Evolutionary conservation across 805 yeast species (phyloP).

Genomic region (Schizosaccharomyces lindneri): DNA sequence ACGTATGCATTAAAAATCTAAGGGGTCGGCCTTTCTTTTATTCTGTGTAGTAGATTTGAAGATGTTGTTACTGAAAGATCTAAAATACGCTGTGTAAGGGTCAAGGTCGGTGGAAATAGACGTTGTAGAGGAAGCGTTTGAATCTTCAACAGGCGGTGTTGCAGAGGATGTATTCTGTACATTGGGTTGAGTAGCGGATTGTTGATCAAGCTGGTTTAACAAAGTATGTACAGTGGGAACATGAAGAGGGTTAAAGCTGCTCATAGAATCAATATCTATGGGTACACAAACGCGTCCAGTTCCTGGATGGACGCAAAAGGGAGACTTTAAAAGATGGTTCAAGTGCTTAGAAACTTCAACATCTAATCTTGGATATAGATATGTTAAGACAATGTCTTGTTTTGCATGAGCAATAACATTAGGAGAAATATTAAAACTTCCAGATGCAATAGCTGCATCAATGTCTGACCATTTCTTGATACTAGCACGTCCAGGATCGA

Average conservation of each 20-base stretch:
- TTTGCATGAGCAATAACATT: conserved; percentile 37
- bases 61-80: background rate
- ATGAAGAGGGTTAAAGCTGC: conserved; percentile 46
- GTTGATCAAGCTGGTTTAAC: conserved; percentile 33
- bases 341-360: conserved; percentile 74
- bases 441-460: conserved; percentile 21
- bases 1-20: background rate
- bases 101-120: conserved; percentile 20
- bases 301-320: conserved; percentile 89
- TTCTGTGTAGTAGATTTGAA: background rate
- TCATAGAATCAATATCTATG: conserved; percentile 14
- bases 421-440: conserved; percentile 17
- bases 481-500: conserved; percentile 27
- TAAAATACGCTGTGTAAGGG: conserved; percentile 42
- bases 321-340: conserved; percentile 80
- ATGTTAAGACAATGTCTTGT: conserved; percentile 57
- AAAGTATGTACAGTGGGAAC: conserved; percentile 54
- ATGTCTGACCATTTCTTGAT: conserved; percentile 56
- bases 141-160: too few relatives aligned
- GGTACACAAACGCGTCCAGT: conserved; percentile 72
- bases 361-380: conserved; percentile 78
- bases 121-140: too few relatives aligned
- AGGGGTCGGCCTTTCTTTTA: background rate
- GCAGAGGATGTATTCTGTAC: too few relatives aligned
- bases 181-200: background rate